Conservation (phyloP, 345 rosid species). For the Microcos paniculata region DNA sequence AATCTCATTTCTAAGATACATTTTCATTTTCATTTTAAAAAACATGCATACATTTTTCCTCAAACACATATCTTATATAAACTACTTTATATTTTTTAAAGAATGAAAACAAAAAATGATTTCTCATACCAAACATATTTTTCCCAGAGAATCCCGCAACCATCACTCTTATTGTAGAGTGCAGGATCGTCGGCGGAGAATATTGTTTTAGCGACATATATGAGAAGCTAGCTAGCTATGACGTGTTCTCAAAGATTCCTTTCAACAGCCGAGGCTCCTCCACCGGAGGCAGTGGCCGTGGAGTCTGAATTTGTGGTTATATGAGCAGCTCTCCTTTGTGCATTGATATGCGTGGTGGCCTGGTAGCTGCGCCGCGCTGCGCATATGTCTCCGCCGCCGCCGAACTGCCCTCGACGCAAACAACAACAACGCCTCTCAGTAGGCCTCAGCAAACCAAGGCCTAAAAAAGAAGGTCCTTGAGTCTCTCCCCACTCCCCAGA, state of each 20-base stretch:
- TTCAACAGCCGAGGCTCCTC: constrained; percentile 35
- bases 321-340: constrained; percentile 70
- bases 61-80: too few species aligned
- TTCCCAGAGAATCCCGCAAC: too few species aligned
- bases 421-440: constrained; percentile 1
- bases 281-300: constrained; percentile 35
- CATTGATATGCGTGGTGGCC: constrained; percentile 64
- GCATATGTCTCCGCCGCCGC: constrained; percentile 50
- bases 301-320: constrained; percentile 67
- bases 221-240: constrained; percentile 24
- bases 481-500: constrained; percentile 64
- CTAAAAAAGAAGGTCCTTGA: constrained; percentile 66
- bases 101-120: too few species aligned
- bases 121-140: too few species aligned
- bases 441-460: constrained; percentile 42
- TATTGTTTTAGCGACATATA: too few species aligned
- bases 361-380: constrained; percentile 62
- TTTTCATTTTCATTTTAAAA: too few species aligned
- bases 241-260: constrained; percentile 36
- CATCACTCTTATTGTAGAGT: too few species aligned
- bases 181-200: too few species aligned
- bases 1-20: too few species aligned
- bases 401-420: not conserved
- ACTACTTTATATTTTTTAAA: too few species aligned
- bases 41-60: too few species aligned